Base-by-base conservation (phyloP, 495 filamentous ascomycete genomes). In the Filosporella fistucella region DNA sequence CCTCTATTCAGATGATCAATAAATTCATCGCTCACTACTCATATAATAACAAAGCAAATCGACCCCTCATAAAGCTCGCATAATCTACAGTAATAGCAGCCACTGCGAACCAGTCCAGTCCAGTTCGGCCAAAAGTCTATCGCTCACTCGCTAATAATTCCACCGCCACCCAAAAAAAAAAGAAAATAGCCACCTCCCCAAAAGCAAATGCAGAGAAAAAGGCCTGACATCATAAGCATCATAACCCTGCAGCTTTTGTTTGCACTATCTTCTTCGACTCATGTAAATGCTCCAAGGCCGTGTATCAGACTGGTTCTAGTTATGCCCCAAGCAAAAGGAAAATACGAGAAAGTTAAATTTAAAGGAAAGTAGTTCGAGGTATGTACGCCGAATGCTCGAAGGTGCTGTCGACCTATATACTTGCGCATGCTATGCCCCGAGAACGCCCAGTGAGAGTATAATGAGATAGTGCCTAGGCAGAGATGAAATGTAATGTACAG, bases 401-500 rank as follows among this genome's bases (percentile, higher is more conserved):
- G 47, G 42, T 50, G 24, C 52, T 41, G 42, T 45, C 29, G 21
- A 45, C 46, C 49, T 39, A 26, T 49, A 37, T 45, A 44, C n/a
- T 38, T 43, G 41, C 37, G 49, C 30, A 57, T 46, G 49, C 54
- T 38, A 48, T 49, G 45, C 22, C 38, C 36, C 22, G 26, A 42
- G 16, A 29, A 42, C 29, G 30, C 38, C 26, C 17, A 33, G 16
- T 46, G 32, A 52, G 16, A 23, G 45, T n/a, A n/a, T n/a, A 48
- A 45, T 30, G 25, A 33, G 13, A 25, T 11, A 14, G 24, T 32
- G 11, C 21, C 21, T 29, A 14, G 30, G 11, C 26, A 25, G 17
- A 33, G 29, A 24, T 34, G 30, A 17, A 18, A 26, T 16, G 35
- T 51, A 49, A 35, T 55, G 39, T 59, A 59, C 51, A 59, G 56